Conservation (phyloP, 2,329 filamentous ascomycete genomes). For the Trichoderma pleuroti region DNA sequence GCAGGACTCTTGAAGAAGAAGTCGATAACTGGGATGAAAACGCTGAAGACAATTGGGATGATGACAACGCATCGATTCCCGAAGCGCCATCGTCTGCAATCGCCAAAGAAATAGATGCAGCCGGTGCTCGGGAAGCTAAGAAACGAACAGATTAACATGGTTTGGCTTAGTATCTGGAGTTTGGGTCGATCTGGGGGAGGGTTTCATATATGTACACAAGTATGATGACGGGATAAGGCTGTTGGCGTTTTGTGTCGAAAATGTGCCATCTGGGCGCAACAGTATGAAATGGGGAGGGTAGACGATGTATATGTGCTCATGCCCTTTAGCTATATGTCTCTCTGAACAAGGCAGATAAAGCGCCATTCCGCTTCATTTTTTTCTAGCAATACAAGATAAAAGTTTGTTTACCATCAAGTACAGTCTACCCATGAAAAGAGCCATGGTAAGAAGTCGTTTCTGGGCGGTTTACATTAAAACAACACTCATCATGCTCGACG, state of each 20-base stretch:
- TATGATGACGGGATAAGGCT: not conserved
- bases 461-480: not conserved
- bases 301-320: not conserved
- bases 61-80: constrained; percentile 40
- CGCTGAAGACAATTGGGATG: constrained; percentile 55
- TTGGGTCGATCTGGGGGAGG: not conserved
- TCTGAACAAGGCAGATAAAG: not conserved
- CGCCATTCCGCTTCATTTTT: not conserved
- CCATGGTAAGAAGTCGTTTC: not conserved
- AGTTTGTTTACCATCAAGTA: not conserved
- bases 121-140: constrained; percentile 32
- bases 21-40: constrained; percentile 96
- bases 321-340: not conserved
- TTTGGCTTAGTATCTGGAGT: not conserved
- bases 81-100: constrained; percentile 17
- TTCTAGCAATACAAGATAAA: not conserved
- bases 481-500: not conserved
- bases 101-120: constrained; percentile 26
- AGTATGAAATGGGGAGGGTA: not conserved
- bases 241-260: not conserved
- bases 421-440: not conserved
- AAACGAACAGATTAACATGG: constrained; percentile 32
- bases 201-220: not conserved
- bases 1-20: constrained; percentile 65
- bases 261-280: not conserved